Conservation (phyloP, 2,329 filamentous ascomycete species). For the Tolypocladium ovalisporum region DNA sequence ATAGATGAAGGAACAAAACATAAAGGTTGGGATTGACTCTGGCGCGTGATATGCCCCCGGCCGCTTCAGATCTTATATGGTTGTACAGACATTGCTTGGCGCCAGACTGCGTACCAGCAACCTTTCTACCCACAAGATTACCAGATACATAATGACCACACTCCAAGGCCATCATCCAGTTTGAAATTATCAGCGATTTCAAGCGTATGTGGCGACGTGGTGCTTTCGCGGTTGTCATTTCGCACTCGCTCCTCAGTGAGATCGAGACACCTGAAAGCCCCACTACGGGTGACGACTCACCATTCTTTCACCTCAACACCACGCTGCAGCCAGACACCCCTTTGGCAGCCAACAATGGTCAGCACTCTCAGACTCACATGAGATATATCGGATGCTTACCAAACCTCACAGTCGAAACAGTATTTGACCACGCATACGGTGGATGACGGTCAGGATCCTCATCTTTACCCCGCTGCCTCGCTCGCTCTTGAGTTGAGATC, state of each 20-base stretch:
- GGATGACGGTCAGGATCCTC: constrained; percentile 56
- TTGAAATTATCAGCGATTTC: too few relatives aligned
- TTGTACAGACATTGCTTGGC: not conserved
- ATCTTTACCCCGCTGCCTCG: constrained; percentile 13
- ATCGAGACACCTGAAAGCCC: not conserved
- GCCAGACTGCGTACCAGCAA: not conserved
- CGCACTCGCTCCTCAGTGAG: not conserved
- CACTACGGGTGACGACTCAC: not conserved
- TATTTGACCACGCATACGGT: constrained; percentile 89
- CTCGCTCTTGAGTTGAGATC: not conserved
- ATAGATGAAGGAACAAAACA: constrained; percentile 2
- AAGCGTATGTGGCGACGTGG: not conserved
- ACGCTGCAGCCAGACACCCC: not conserved
- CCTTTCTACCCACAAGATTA: not conserved
- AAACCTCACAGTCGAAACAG: constrained; percentile 72
- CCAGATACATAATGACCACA: not conserved
- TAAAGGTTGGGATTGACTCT: not conserved
- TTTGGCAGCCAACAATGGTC: not conserved
- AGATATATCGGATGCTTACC: not conserved
- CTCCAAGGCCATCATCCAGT: not conserved
- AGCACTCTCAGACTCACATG: not conserved
- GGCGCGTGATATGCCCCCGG: not conserved
- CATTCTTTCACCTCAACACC: not conserved
- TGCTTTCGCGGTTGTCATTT: not conserved
- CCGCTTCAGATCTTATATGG: too few relatives aligned